Conservation (phyloP, 192 early-diverging fungal species). For the Podila clonocystis region DNA sequence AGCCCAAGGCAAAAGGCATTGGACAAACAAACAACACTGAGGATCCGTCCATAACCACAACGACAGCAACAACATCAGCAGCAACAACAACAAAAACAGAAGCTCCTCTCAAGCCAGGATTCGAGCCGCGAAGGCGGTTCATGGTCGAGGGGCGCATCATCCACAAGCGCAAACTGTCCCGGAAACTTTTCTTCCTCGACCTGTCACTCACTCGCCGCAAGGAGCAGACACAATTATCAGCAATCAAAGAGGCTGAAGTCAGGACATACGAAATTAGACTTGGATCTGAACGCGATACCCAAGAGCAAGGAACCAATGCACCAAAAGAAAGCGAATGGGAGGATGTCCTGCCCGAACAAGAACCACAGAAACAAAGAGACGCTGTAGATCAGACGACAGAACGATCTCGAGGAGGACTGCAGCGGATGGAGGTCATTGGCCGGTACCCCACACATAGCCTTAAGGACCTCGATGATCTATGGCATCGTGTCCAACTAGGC, state of each 20-base stretch:
- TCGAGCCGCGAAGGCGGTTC: slow-evolving; percentile 29
- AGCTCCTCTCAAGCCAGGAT: neutral
- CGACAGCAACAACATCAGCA: neutral
- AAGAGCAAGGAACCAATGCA: neutral
- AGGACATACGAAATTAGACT: neutral
- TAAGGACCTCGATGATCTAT: slow-evolving; percentile 35
- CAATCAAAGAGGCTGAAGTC: neutral
- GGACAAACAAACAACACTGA: neutral
- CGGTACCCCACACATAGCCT: slow-evolving; percentile 27
- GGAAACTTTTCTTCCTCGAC: slow-evolving; percentile 39
- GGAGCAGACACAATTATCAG: neutral
- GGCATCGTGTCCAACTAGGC: slow-evolving; percentile 35
- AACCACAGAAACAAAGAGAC: neutral
- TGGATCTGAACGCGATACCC: neutral
- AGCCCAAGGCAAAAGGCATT: neutral
- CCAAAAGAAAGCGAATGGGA: slow-evolving; percentile 16
- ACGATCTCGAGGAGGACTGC: neutral
- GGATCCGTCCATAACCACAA: neutral
- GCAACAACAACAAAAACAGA: neutral
- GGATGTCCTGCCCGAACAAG: neutral
- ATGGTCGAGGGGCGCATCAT: slow-evolving; percentile 41
- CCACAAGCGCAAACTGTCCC: slow-evolving; percentile 42
- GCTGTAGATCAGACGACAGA: neutral
- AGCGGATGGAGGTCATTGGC: slow-evolving; percentile 32
- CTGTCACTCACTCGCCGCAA: slow-evolving; percentile 13